Base-by-base conservation (phyloP, 306 rosid species). In the Pterocarpus macrocarpus region DNA sequence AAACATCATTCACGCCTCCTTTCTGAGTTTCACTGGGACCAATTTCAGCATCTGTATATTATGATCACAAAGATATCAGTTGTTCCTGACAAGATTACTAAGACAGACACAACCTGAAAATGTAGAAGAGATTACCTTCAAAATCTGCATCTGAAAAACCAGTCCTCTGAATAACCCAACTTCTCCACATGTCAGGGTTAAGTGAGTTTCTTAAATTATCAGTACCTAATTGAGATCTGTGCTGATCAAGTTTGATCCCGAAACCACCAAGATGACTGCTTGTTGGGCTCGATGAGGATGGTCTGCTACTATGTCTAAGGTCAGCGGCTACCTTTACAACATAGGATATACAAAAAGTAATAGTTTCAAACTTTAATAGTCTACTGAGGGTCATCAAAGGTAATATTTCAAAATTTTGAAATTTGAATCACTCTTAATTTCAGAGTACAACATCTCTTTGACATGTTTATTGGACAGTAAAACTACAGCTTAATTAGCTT, bases 111-210 rank as follows among this genome's bases (percentile, higher is more conserved):
- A 15, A 58, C 34, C 70, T 15, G 50, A 43, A 78, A 71, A 53
- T 62, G 38, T 56, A 63, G 70, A 15, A 22, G 58, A 62, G 41
- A 89, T 66, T 73, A 93, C 99, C 99, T 89, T 89, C 88, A 69
- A 90, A 90, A 56, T 86, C 85, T 68, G 49, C 69, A 35, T 83
- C 75, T 36, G 88, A 81, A 76, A 47, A 80, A 28, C 90, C 97
- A 82, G 79, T 91, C 81, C 92, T 85, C 83, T 87, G 88, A 81
- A 68, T 75, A 77, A 82, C 80, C 99, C 98, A 96, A 69, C 87
- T 87, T 87, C 86, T 87, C 97, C 91, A 90, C 38, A 13, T 83
- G 80, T 90, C 92, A 50, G 87, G 88, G 76, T 82, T 47, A 57
- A 57, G 81, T 5, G 90, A 84, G 79, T 83, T 75, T 76, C 45